A percentile compares a stretch with the other conserved stretches of the same genome.
Conservation (phyloP, 768 basidiomycete genomes). For the Hydnomerulius pinastri region DNA sequence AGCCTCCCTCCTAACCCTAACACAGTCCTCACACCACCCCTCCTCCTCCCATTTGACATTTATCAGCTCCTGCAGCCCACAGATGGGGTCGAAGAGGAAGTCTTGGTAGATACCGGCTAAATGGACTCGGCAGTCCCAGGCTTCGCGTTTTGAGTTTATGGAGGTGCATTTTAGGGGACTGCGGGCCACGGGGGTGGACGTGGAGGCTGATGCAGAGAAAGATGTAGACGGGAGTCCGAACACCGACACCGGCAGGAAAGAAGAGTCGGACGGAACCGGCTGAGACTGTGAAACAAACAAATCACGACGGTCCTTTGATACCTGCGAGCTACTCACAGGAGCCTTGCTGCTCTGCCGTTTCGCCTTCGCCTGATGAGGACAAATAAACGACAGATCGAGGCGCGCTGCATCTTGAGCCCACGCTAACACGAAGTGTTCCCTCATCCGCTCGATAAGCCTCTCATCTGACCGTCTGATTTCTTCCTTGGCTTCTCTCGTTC, state of each 20-base stretch:
- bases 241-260: too few species aligned
- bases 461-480: slow-evolving; percentile 6
- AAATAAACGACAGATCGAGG: slow-evolving; percentile 1
- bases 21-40: slow-evolving; percentile 39
- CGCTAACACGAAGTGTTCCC: slow-evolving; percentile 2
- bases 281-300: not conserved
- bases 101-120: slow-evolving; percentile 27
- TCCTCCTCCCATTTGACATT: slow-evolving; percentile 27
- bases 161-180: not conserved
- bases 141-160: not conserved
- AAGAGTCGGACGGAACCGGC: too few species aligned
- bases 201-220: slow-evolving; percentile 9
- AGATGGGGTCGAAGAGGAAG: slow-evolving; percentile 36
- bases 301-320: not conserved
- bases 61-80: slow-evolving; percentile 35
- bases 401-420: slow-evolving; percentile 6
- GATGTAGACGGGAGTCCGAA: too few species aligned
- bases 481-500: not conserved
- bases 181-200: slow-evolving; percentile 9
- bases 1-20: slow-evolving; percentile 22
- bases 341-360: not conserved
- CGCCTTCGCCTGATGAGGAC: slow-evolving; percentile 1
- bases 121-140: slow-evolving; percentile 16
- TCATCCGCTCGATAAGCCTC: slow-evolving; percentile 1
- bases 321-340: not conserved